These are phyloP conservation scores for Thielaviopsis ethacetica DNA, from an alignment of 2,329 filamentous ascomycete species.

Conservation along the genomic window DNA sequence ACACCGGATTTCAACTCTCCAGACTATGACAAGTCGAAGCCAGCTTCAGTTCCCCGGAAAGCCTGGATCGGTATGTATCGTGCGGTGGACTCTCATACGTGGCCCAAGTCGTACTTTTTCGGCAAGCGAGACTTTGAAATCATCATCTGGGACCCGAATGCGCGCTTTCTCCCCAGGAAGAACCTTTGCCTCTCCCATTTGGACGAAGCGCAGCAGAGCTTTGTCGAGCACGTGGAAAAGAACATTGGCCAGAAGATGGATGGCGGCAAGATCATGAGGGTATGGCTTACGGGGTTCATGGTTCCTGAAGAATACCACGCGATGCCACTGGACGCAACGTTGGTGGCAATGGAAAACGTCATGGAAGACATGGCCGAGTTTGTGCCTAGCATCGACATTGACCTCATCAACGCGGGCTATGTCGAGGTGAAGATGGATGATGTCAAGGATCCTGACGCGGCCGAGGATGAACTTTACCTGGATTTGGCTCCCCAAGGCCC, in stretches of 20 bases:
- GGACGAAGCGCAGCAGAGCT: conserved; percentile 26
- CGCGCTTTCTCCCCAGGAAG: conserved; percentile 14
- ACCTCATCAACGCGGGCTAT: conserved; percentile 17
- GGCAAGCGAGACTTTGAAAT: conserved; percentile 24
- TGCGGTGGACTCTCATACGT: conserved; percentile 23
- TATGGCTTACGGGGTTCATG: conserved; percentile 30
- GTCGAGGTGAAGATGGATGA: conserved; percentile 16
- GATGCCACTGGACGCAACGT: conserved; percentile 27
- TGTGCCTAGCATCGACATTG: conserved; percentile 20
- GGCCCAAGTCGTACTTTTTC: background rate
- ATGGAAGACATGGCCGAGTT: conserved; percentile 18
- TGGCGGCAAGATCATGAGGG: conserved; percentile 20
- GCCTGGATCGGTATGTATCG: conserved; percentile 37
- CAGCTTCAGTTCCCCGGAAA: conserved; percentile 19
- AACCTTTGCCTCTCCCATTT: conserved; percentile 21
- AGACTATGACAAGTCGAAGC: conserved; percentile 6
- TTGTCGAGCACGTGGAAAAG: conserved; percentile 24
- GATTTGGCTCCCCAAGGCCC: conserved; percentile 26
- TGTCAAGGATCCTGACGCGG: background rate
- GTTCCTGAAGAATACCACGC: conserved; percentile 5
- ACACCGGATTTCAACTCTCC: conserved; percentile 20
- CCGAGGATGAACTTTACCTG: background rate
- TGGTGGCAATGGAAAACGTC: conserved; percentile 22
- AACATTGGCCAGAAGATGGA: conserved; percentile 18
- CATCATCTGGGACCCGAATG: conserved; percentile 35